Base-by-base conservation (phyloP, 116 monocot species). In the Zostera marina region DNA sequence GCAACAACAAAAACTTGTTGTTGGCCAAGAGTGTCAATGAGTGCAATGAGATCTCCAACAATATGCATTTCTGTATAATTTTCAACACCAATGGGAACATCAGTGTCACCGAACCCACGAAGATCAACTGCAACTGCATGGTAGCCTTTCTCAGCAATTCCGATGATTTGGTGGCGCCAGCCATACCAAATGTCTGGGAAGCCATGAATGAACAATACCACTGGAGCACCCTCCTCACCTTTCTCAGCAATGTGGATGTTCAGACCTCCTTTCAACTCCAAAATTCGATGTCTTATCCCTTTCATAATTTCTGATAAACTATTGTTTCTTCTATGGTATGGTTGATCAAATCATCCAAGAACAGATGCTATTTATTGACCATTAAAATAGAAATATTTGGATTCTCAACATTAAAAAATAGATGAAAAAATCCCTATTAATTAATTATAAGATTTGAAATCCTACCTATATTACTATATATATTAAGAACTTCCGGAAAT, bases 231-330 rank as follows among this genome's bases (percentile, higher is more conserved):
- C 32, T 26, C 73, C n/a, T 61, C 61, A 11, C 73, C 73, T 42
- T 67, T 67, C 67, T 67, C 73, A 16, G 84, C 76, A 2, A 84
- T 63, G 76, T 90, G 90, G 76, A 90, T 84, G 52, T 54, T 72
- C 44, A 90, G 84, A 10, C 90, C 90, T 8, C 90, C 90, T 63
- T 90, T 90, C 62, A 77, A 77, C 16, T 41, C 20, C 38, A 83
- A 45, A 9, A 13, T 76, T 54, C 80, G 58, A 53, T 89, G 83
- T 3, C 0, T 38, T 10, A 79, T 67, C 11, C 53, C 47, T 24
- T 58, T 67, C 64, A 57, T 58, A 25, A 32, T 32, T 5, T n/a
- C n/a, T n/a, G n/a, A n/a, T n/a, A n/a, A n/a, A n/a, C n/a, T n/a
- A n/a, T n/a, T n/a, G n/a, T n/a, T n/a, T n/a, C n/a, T n/a, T n/a